Conservation (phyloP, 2,329 filamentous ascomycete species). For the Pyrenophora graminea region DNA sequence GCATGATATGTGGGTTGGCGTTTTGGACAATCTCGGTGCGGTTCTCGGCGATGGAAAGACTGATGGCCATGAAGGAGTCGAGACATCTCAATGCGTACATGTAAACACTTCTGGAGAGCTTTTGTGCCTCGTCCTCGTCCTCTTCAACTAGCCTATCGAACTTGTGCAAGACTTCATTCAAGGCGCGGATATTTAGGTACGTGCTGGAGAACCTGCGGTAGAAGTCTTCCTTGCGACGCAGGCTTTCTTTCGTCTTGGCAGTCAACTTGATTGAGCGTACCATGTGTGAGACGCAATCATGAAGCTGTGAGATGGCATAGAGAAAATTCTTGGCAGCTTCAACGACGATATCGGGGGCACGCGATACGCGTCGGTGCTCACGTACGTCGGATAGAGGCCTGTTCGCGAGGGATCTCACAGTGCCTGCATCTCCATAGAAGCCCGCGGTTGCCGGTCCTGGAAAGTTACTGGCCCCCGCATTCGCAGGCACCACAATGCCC, state of each 20-base stretch:
- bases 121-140: slow-evolving; percentile 53
- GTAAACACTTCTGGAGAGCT: slow-evolving; percentile 43
- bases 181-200: slow-evolving; percentile 59
- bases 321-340: slow-evolving; percentile 60
- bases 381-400: slow-evolving; percentile 61
- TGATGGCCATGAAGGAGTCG: slow-evolving; percentile 44
- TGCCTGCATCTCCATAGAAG: slow-evolving; percentile 42
- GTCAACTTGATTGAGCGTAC: slow-evolving; percentile 42
- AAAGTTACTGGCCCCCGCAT: slow-evolving; percentile 29
- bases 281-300: slow-evolving; percentile 44
- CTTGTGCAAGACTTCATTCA: slow-evolving; percentile 59
- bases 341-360: slow-evolving; percentile 56
- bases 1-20: slow-evolving; percentile 61
- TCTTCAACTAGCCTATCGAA: slow-evolving; percentile 56
- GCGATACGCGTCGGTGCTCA: slow-evolving; percentile 58
- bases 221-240: slow-evolving; percentile 48
- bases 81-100: slow-evolving; percentile 42
- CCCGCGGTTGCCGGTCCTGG: slow-evolving; percentile 41
- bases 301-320: slow-evolving; percentile 59
- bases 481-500: slow-evolving; percentile 52
- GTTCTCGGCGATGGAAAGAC: slow-evolving; percentile 44
- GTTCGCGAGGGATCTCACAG: slow-evolving; percentile 43
- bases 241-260: slow-evolving; percentile 51
- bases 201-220: slow-evolving; percentile 62
- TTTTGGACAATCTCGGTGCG: slow-evolving; percentile 57